These are phyloP conservation scores for Arthroderma sp. DNA, from an alignment of 2,329 filamentous ascomycete genomes.

Conservation along the genomic window DNA sequence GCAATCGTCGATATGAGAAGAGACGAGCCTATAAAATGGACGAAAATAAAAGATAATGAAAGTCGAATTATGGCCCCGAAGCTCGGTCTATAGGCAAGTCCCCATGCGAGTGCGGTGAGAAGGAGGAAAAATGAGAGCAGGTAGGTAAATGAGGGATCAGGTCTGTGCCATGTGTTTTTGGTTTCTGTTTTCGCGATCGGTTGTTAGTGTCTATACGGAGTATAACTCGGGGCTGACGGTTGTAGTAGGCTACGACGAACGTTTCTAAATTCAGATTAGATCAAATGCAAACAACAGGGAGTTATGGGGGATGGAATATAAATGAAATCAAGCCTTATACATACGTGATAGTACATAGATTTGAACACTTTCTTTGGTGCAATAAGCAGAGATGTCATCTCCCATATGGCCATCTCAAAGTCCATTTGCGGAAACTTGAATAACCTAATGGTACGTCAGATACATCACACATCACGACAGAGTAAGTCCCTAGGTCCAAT, in stretches of 20 bases:
- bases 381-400: constrained; percentile 55
- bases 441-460: constrained; percentile 26
- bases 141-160: constrained; percentile 57
- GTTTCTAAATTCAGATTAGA: not conserved
- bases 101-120: constrained; percentile 44
- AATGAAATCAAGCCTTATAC: constrained; percentile 12
- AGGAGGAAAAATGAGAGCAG: constrained; percentile 54
- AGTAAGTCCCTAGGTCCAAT: not conserved
- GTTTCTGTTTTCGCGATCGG: constrained; percentile 37
- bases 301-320: not conserved
- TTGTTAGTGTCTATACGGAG: no score
- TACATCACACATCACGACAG: not conserved
- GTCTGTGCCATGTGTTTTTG: constrained; percentile 56
- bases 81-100: constrained; percentile 39
- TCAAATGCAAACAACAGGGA: not conserved
- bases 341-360: constrained; percentile 56
- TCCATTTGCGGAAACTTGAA: constrained; percentile 65
- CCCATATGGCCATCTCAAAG: constrained; percentile 61
- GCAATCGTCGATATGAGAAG: constrained; percentile 48
- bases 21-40: constrained; percentile 50
- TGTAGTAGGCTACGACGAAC: not conserved
- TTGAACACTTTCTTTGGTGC: constrained; percentile 59
- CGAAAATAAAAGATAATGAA: constrained; percentile 36
- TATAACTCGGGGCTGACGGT: not conserved
- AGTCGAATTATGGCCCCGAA: constrained; percentile 35